These are phyloP conservation scores for Cercospora sp. DNA, from an alignment of 2,329 filamentous ascomycete genomes.

Conservation along the genomic window DNA sequence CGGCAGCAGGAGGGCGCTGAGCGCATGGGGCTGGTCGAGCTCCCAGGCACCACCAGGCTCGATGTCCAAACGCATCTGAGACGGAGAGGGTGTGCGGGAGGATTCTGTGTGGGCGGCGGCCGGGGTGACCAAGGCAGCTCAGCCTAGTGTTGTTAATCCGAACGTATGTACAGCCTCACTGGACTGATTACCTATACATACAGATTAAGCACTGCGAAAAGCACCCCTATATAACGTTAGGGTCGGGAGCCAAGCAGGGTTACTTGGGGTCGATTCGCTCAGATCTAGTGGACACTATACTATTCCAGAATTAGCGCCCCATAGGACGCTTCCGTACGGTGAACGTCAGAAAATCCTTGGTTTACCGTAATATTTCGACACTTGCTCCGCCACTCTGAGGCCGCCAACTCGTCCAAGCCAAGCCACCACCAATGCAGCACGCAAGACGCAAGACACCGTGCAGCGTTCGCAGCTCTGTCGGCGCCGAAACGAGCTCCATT, in stretches of 20 bases:
- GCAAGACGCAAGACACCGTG: not conserved
- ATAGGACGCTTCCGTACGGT: too few species aligned
- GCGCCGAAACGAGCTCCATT: not conserved
- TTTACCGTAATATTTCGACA: too few species aligned
- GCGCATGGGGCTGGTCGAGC: not conserved
- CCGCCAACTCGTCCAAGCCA: not conserved
- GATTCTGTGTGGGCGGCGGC: not conserved
- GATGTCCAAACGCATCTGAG: not conserved
- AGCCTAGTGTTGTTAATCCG: not conserved
- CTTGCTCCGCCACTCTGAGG: not conserved
- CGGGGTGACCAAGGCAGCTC: not conserved
- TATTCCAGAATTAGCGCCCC: too few species aligned
- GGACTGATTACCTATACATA: too few species aligned
- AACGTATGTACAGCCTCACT: too few species aligned
- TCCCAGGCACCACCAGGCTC: not conserved
- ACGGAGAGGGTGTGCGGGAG: not conserved
- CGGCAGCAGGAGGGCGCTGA: not conserved
- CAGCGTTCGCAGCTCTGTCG: not conserved
- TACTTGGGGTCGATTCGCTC: too few species aligned
- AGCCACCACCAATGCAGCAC: not conserved
- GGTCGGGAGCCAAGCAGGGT: too few species aligned
- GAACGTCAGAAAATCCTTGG: too few species aligned
- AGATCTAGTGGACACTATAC: too few species aligned
- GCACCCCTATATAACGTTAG: too few species aligned
- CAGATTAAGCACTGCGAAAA: too few species aligned